Base-by-base conservation (phyloP, 2,329 filamentous ascomycete species). In the Botrytis deweyae region DNA sequence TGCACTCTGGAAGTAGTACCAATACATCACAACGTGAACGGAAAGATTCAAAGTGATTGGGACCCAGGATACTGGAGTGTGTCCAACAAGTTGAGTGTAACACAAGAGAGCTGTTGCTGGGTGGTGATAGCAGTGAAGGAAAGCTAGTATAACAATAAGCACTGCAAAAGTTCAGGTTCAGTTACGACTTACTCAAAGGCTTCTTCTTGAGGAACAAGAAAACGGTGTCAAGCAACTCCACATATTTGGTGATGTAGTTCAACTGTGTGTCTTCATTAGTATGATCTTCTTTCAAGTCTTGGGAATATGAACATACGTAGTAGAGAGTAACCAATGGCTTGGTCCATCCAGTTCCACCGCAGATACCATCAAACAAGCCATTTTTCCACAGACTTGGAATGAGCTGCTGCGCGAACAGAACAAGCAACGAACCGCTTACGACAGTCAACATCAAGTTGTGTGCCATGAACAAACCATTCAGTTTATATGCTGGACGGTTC, bases 131-230 rank as follows among this genome's bases (percentile, higher is more conserved):
- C 94, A 97, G 89, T 98, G 95, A 79, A 98, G 93, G 91, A 98
- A 98, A 81, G 95, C 88, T 90, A 76, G 42, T 55, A 22, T 18
- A 36, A n/a, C 4, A 40, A 40, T 9, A 55, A 46, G 72, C 36
- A 52, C 18, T 10, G 14, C 52, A 18, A 4, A 29, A 16, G 3
- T 59, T 72, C 4, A 46, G 16, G 14, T 33, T 36, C 5, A 18
- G 14, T 61, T 61, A 3, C 1, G 33, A 80, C 88, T 78, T 87
- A 92, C 89, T 98, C 83, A 98, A 86, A 72, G 95, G 95, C 91
- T 98, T 98, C 92, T 98, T 98, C 92, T 98, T 98, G 83, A 98
- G 90, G 87, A 98, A 95, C 73, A 98, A 88, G 88, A 98, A 98
- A 83, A 95, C 91, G 75, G 95, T 98, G 84, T 98, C 95, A 79